Base-by-base conservation (phyloP, 805 yeast species). In the Candida germanica region DNA sequence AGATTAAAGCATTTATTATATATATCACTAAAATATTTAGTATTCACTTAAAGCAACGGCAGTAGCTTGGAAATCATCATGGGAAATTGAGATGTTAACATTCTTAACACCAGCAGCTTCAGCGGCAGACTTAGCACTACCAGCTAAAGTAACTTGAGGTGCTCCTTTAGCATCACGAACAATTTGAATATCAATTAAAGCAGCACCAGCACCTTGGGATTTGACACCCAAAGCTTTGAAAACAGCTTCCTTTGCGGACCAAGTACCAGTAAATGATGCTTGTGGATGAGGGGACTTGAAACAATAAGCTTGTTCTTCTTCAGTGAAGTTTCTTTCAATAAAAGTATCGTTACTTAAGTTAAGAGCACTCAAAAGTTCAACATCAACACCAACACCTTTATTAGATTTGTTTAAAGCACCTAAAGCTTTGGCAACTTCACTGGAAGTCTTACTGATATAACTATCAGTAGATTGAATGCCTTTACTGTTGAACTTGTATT, bases 201-300 rank as follows among this genome's bases (percentile, higher is more conserved):
- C 73, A 25, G 98, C 98, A 43, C 98, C 98, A 11, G 91, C 96
- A 42, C 99, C 99, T 58, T 80, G 77, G 31, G 95, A 80, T 55
- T 77, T 75, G 44, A 87, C 95, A 43, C 93, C 89, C 56, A 93
- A 72, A 13, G 96, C 86, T 71, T 93, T 93, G 81, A 93, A 93
- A 23, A 89, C 97, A 28, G 99, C 98, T 70, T 93, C 99, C 69
- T 93, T 93, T 29, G 98, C 98, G 20, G 96, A 87, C 99, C 99
- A 93, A 29, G 95, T 84, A 31, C 99, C 99, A 18, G 98, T 88
- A 64, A 76, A 93, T 3, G 97, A 87, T 10, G 98, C 87, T 54
- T 79, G 84, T 34, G 93, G 86, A 47, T 74, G 73, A 28, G 97
- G 72, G 21, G 96, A 79, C 22, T 69, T 56, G 42, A 62, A 49